Evolutionary conservation across 805 yeast genomes (phyloP).

Genomic region (Starmerella cellae): DNA sequence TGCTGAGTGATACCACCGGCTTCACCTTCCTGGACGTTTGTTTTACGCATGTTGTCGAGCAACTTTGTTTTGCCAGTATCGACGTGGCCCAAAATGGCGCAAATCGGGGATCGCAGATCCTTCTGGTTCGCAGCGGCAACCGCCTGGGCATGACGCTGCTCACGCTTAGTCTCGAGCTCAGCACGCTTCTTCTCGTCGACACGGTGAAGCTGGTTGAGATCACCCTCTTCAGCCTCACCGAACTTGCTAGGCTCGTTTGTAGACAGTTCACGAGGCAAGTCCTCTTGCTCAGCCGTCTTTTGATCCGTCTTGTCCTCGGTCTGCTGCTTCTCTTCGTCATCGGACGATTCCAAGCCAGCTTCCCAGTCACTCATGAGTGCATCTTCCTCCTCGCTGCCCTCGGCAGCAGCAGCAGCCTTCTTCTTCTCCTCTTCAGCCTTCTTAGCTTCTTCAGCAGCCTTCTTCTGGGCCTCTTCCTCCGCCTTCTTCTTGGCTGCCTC

Average conservation of each 20-base stretch:
- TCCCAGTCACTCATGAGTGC: slow-evolving; percentile 81
- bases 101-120: slow-evolving; percentile 93
- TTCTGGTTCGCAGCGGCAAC: slow-evolving; percentile 29
- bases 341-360: slow-evolving; percentile 39
- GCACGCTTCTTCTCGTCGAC: slow-evolving; percentile 30
- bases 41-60: slow-evolving; percentile 93
- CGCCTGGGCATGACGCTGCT: slow-evolving; percentile 29
- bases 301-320: slow-evolving; percentile 11
- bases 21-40: slow-evolving; percentile 99
- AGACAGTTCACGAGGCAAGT: slow-evolving; percentile 22
- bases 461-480: slow-evolving; percentile 22
- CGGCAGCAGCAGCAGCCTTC: slow-evolving; percentile 21
- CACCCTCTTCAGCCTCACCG: slow-evolving; percentile 21
- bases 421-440: slow-evolving; percentile 18
- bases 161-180: slow-evolving; percentile 32
- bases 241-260: slow-evolving; percentile 17
- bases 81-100: slow-evolving; percentile 98
- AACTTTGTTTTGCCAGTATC: slow-evolving; percentile 99
- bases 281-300: slow-evolving; percentile 16
- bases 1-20: slow-evolving; percentile 99
- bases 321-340: slow-evolving; percentile 10
- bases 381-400: slow-evolving; percentile 36
- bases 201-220: slow-evolving; percentile 15
- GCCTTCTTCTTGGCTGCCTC: slow-evolving; percentile 15
- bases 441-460: slow-evolving; percentile 17